A percentile compares a stretch with the other conserved stretches of the same genome.
phyloP scores from a whole-genome alignment of 176 grass and related monocot genomes.

The Carex kokanica region DNA sequence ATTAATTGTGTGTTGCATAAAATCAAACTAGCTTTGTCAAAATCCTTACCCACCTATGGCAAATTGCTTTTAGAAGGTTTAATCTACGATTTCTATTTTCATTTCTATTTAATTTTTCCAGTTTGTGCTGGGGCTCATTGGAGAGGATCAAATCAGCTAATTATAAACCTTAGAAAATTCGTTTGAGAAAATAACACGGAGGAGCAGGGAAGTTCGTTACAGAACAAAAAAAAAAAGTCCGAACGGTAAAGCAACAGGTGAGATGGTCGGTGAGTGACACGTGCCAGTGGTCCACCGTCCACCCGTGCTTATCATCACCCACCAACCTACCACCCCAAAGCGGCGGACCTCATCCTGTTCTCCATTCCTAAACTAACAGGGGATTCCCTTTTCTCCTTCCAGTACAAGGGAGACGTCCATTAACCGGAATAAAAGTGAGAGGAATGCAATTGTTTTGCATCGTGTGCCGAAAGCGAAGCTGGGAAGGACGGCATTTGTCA shows the following conservation, averaged over 20 bases:
- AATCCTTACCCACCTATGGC: too few relatives aligned
- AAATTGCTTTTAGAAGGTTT: too few relatives aligned
- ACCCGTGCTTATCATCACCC: slow-evolving; percentile 27
- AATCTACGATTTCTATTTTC: too few relatives aligned
- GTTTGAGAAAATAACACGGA: background rate
- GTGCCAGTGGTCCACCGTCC: slow-evolving; percentile 6
- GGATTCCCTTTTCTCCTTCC: background rate
- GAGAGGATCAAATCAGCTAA: too few relatives aligned
- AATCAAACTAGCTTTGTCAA: too few relatives aligned
- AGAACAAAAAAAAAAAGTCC: slow-evolving; percentile 13
- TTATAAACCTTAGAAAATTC: background rate
- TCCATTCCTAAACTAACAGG: background rate
- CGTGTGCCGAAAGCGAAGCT: slow-evolving; percentile 19
- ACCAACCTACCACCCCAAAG: slow-evolving; percentile 16
- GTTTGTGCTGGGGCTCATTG: background rate
- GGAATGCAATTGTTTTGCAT: background rate
- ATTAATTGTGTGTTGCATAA: too few relatives aligned
- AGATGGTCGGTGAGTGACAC: slow-evolving; percentile 6
- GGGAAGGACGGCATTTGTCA: background rate
- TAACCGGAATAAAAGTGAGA: background rate
- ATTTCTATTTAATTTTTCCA: background rate
- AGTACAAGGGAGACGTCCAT: background rate
- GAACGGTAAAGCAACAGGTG: background rate
- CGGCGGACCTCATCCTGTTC: background rate
- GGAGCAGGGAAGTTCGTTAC: slow-evolving; percentile 3